Evolutionary conservation across 208 protist genomes (phyloP).

Genomic region (Acanthamoeba sp.): DNA sequence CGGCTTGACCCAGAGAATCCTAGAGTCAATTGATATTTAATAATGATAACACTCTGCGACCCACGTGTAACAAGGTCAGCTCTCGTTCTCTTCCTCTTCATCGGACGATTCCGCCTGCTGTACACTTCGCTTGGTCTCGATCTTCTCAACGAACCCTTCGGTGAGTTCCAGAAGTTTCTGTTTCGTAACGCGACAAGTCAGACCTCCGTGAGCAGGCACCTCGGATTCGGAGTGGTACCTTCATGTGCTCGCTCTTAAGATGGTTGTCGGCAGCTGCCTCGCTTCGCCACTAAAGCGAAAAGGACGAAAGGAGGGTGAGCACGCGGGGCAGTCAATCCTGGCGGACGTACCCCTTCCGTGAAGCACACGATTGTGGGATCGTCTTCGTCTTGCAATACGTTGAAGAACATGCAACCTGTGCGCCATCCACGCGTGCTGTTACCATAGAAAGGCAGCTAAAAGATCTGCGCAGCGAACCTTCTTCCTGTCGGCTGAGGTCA

Average conservation of each 20-base stretch:
- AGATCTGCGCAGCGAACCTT: neutral
- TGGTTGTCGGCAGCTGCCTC: constrained; percentile 45
- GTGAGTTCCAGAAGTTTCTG: constrained; percentile 43
- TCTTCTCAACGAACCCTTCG: constrained; percentile 14
- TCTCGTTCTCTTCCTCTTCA: neutral
- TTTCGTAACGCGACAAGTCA: neutral
- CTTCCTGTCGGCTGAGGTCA: constrained; percentile 9
- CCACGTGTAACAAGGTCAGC: neutral
- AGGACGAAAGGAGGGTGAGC: neutral
- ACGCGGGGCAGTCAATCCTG: neutral
- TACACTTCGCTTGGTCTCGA: constrained; percentile 44
- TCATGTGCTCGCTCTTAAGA: constrained; percentile 24
- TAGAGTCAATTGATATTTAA: no score
- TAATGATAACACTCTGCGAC: neutral
- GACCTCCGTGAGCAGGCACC: neutral
- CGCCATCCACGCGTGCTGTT: neutral
- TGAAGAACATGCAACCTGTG: constrained; percentile 52
- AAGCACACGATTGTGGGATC: constrained; percentile 53
- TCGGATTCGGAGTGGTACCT: neutral
- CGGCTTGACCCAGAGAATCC: no score
- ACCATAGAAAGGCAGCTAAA: neutral
- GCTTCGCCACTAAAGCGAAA: constrained; percentile 18
- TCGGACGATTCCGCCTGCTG: neutral
- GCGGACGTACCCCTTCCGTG: constrained; percentile 16
- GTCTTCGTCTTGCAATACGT: constrained; percentile 49